These are phyloP conservation scores for Candida anglica DNA, from an alignment of 805 yeast species.

Conservation along the genomic window DNA sequence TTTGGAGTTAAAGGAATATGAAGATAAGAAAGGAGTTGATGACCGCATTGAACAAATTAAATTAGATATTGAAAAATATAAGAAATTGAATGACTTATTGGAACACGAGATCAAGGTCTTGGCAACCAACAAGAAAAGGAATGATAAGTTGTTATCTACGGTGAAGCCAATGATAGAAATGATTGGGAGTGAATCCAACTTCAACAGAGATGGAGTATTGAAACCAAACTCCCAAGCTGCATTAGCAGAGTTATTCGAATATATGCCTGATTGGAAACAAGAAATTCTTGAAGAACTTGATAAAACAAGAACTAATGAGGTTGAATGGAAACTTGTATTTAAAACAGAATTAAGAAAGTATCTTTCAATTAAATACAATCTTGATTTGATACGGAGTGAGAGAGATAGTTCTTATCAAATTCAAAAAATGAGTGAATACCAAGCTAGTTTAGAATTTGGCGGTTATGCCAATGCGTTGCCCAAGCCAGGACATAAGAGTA, in stretches of 20 bases:
- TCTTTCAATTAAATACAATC: constrained; percentile 20
- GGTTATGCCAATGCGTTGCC: constrained; percentile 28
- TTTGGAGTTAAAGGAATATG: constrained; percentile 18
- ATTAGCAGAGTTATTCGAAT: constrained; percentile 16
- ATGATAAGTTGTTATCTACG: constrained; percentile 10
- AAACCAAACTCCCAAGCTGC: constrained; percentile 22
- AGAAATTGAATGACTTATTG: constrained; percentile 15
- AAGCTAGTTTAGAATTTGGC: constrained; percentile 37
- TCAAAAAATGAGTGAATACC: constrained; percentile 26
- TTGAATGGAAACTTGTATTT: constrained; percentile 27
- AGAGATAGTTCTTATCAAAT: constrained; percentile 27
- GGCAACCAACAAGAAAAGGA: constrained; percentile 19
- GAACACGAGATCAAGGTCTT: constrained; percentile 23
- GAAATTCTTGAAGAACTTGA: constrained; percentile 26
- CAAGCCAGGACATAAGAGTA: constrained; percentile 8
- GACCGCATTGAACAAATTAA: constrained; percentile 9
- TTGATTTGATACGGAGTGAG: constrained; percentile 23
- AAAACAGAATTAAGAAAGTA: constrained; percentile 25
- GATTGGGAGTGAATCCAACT: constrained; percentile 15
- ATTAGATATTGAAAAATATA: constrained; percentile 14
- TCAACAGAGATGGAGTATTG: constrained; percentile 29
- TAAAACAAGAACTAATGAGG: constrained; percentile 17
- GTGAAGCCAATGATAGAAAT: constrained; percentile 22
- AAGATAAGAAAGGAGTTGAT: constrained; percentile 18
- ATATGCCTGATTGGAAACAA: constrained; percentile 33